A percentile compares a stretch with the other conserved stretches of the same genome.
Evolutionary conservation across 2,329 filamentous ascomycete genomes (phyloP).

Genomic region (Tolypocladium endophyticum): DNA sequence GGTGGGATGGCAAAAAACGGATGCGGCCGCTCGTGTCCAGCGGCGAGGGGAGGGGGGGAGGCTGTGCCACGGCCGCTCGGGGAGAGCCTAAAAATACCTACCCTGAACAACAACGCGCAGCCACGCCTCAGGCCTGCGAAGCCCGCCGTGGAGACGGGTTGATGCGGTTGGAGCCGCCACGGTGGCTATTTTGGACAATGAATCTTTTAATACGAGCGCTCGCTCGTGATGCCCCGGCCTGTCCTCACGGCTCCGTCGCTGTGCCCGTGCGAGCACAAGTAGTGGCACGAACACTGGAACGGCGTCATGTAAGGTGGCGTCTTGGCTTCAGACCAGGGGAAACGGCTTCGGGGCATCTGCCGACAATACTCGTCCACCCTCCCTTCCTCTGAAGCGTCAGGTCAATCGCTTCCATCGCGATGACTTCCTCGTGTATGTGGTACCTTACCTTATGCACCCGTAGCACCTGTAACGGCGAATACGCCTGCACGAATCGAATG

Average conservation of each 20-base stretch:
- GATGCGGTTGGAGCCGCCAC: neutral
- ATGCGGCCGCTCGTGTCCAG: slow-evolving; percentile 1
- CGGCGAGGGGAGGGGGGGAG: neutral
- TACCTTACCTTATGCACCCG: no score
- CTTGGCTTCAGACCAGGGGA: neutral
- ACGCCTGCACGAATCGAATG: neutral
- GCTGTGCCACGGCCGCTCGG: neutral
- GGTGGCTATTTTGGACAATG: neutral
- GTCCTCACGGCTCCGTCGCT: neutral
- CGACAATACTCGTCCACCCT: neutral
- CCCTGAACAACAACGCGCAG: neutral
- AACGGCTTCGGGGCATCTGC: neutral
- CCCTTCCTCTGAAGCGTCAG: neutral
- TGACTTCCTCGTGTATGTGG: neutral
- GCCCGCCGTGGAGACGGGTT: neutral
- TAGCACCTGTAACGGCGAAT: no score
- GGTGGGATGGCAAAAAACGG: neutral
- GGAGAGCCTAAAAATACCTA: neutral
- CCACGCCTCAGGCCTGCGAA: neutral
- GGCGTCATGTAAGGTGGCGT: no score
- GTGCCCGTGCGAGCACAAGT: neutral
- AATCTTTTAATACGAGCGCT: neutral
- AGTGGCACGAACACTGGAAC: no score
- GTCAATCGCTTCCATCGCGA: neutral
- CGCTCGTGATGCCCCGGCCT: neutral